phyloP scores from a whole-genome alignment of 345 rosid genomes.

The Dimocarpus longan region DNA sequence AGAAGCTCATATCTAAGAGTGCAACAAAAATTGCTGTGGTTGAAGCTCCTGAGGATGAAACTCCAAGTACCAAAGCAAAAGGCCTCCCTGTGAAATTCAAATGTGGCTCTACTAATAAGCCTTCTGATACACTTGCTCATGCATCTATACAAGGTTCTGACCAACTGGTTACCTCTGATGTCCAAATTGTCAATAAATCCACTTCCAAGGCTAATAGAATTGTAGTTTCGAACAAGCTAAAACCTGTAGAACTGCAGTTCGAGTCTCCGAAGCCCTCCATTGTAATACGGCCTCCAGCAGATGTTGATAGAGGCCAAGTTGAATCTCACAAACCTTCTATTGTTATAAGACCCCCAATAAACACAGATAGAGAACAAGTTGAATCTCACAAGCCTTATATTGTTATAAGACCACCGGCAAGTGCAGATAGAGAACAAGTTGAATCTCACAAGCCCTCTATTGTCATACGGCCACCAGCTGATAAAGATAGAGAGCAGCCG shows the following conservation, averaged over 20 bases:
- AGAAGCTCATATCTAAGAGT: constrained; percentile 52
- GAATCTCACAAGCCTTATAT: constrained; percentile 60
- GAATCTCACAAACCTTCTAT: constrained; percentile 64
- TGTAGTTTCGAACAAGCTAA: constrained; percentile 68
- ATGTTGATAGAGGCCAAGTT: constrained; percentile 57
- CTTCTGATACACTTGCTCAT: constrained; percentile 51
- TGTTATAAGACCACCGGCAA: constrained; percentile 62
- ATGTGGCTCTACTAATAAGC: constrained; percentile 40
- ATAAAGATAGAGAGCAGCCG: constrained; percentile 61
- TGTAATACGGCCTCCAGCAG: constrained; percentile 78
- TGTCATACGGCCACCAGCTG: constrained; percentile 81
- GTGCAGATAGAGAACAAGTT: constrained; percentile 53
- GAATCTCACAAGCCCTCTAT: constrained; percentile 73
- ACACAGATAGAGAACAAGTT: constrained; percentile 54
- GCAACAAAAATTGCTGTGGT: constrained; percentile 45
- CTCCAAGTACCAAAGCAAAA: constrained; percentile 51
- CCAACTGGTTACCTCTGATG: constrained; percentile 44
- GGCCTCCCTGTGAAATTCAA: constrained; percentile 56
- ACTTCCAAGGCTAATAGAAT: constrained; percentile 65
- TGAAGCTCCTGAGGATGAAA: constrained; percentile 63
- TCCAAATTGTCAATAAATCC: constrained; percentile 56
- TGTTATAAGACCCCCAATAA: constrained; percentile 57
- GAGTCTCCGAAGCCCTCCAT: constrained; percentile 75
- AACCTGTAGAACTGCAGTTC: constrained; percentile 55
- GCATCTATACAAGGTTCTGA: constrained; percentile 58